Evolutionary conservation across 176 grass and related monocot species (phyloP).

Genomic region (barley (Hordeum vulgare)): MorexV3_pseudomolecules_assembly NC_058520.1:56453698-56454197

Average conservation of each 20-base stretch:
- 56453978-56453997: constrained; percentile 48
- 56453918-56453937: constrained; percentile 22
- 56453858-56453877: not conserved
- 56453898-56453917: constrained; percentile 3
- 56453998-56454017: constrained; percentile 26
- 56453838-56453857: constrained; percentile 26
- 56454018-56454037: constrained; percentile 29
- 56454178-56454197: no score
- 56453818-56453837: constrained; percentile 25
- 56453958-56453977: constrained; percentile 34
- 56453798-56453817: constrained; percentile 31
- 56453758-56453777: not conserved
- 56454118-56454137: no score
- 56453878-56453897: constrained; percentile 13
- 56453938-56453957: constrained; percentile 39
- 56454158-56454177: no score
- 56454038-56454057: constrained; percentile 16
- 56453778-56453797: constrained; percentile 13
- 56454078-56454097: no score
- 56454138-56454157: no score
- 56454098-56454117: no score
- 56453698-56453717: constrained; percentile 60
- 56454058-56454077: no score
- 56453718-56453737: constrained; percentile 66
- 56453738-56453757: constrained; percentile 5